Evolutionary conservation across 1,139 yeast genomes (phyloP).

Genomic region (Candida glucosophila): DNA sequence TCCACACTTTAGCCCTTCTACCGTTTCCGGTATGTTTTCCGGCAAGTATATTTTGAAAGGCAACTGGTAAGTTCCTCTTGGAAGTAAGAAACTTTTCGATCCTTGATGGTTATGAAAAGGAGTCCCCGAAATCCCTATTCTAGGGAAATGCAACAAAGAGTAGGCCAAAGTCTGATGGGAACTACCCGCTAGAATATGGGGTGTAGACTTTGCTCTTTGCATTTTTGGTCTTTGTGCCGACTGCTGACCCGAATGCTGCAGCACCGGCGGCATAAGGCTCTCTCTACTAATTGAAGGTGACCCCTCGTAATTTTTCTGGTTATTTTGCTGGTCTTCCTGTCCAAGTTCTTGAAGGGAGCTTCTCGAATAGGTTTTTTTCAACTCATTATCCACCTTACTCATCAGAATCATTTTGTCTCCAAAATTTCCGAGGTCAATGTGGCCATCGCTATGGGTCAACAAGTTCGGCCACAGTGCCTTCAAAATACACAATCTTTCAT

Average conservation of each 20-base stretch:
- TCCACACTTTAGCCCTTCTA: conserved; percentile 56
- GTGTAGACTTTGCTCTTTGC: conserved; percentile 13
- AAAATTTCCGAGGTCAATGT: conserved; percentile 32
- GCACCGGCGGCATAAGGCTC: too few relatives aligned
- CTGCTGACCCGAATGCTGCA: too few relatives aligned
- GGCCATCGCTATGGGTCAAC: conserved; percentile 39
- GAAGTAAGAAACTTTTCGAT: conserved; percentile 41
- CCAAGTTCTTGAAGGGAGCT: background rate
- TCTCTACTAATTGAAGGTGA: conserved; percentile 1
- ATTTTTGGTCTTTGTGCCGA: conserved; percentile 11
- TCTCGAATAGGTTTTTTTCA: conserved; percentile 2
- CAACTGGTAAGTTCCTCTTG: conserved; percentile 57
- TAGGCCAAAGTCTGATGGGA: conserved; percentile 2
- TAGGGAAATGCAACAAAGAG: conserved; percentile 24
- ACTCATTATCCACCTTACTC: conserved; percentile 6
- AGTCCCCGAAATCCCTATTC: conserved; percentile 40
- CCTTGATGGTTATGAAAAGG: too few relatives aligned
- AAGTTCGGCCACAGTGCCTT: conserved; percentile 56
- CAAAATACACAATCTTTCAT: conserved; percentile 42
- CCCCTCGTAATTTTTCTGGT: conserved; percentile 1
- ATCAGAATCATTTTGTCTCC: conserved; percentile 23
- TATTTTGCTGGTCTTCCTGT: background rate
- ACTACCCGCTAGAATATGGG: too few relatives aligned
- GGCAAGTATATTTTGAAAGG: conserved; percentile 56
- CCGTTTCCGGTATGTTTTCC: conserved; percentile 53